Conservation (phyloP, 2,329 filamentous ascomycete species). For the Venturia nashicola region DNA sequence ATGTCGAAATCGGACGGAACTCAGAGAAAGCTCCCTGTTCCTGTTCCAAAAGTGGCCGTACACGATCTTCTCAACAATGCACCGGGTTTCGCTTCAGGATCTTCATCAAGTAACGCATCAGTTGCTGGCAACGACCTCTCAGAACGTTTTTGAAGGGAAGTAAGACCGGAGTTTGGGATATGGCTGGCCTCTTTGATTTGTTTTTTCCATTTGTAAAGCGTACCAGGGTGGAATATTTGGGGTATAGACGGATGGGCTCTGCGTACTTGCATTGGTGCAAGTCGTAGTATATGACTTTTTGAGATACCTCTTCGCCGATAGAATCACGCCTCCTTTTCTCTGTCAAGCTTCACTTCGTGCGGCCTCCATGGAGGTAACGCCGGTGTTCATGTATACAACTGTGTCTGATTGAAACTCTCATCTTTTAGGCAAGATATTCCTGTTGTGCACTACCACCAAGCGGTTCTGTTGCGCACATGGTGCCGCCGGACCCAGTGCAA, state of each 20-base stretch:
- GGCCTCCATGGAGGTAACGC: not conserved
- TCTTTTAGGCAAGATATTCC: not conserved
- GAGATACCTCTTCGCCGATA: constrained; percentile 4
- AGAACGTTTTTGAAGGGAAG: constrained; percentile 20
- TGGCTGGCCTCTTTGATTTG: not conserved
- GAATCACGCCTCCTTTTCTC: constrained; percentile 2
- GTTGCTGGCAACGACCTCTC: constrained; percentile 47
- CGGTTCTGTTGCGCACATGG: not conserved
- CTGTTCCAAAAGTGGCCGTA: constrained; percentile 75
- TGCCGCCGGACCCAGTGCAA: not conserved
- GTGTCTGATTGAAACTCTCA: not conserved
- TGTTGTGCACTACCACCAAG: not conserved
- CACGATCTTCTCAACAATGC: constrained; percentile 65
- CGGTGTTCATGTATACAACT: not conserved
- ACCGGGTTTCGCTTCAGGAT: constrained; percentile 58
- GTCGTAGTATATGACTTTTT: not conserved
- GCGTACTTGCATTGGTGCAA: not conserved
- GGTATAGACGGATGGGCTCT: not conserved
- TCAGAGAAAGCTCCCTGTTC: constrained; percentile 81
- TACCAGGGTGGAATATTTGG: not conserved
- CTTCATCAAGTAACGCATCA: constrained; percentile 67
- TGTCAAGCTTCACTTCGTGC: constrained; percentile 1
- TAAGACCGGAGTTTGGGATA: not conserved
- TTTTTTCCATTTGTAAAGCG: constrained; percentile 1
- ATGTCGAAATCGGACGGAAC: constrained; percentile 80